Evolutionary conservation across 352 stramenopile genomes (phyloP), one percentile per base, ranked within the genome.

Genomic region (Ophiocytium majus): DNA sequence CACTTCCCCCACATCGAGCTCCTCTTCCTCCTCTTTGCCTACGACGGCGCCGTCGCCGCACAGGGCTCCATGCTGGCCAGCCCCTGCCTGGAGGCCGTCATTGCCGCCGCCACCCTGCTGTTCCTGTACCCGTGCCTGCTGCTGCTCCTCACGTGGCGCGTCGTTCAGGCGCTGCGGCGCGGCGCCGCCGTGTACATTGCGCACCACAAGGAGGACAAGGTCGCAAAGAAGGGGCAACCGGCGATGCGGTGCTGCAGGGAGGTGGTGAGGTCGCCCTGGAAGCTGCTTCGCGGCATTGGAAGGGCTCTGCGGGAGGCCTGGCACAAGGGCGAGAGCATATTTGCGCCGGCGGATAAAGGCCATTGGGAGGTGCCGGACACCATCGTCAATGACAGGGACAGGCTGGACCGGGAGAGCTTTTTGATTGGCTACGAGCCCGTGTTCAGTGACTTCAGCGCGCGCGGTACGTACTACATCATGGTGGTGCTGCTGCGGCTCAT

Each of bases 1-100:
- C 66, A 78, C 35, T 78, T 78, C 66, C 66, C 66, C 5, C 66
- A 78, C 35, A 17, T 78, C 66, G 66, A 78, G 35, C 66, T 78
- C 32, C 5, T 78, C 32, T 78, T 78, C 35, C 35, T 78, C 5
- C 66, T 78, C 5, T 78, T 43, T 17, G 66, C 66, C 5, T 78
- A 78, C 35, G 66, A 78, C 5, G 66, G 66, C 32, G 66, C 66
- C 5, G 66, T 78, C 5, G 66, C 32, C 5, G 66, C 66, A 14
- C 66, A 78, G 35, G 66, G 5, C 5, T 78, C 66, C 35, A 78
- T 78, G 66, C 66, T 78, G 5, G 17, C 5, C 66, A 43, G 32
- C 66, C 66, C 66, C 5, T 78, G 66, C 35, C 5, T 14, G 14
- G 5, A 5, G 32, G 5, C 14, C 32, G 66, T 78, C 35, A 14